Base-by-base conservation (phyloP, 805 yeast species). In the Candida krabiensis region DNA sequence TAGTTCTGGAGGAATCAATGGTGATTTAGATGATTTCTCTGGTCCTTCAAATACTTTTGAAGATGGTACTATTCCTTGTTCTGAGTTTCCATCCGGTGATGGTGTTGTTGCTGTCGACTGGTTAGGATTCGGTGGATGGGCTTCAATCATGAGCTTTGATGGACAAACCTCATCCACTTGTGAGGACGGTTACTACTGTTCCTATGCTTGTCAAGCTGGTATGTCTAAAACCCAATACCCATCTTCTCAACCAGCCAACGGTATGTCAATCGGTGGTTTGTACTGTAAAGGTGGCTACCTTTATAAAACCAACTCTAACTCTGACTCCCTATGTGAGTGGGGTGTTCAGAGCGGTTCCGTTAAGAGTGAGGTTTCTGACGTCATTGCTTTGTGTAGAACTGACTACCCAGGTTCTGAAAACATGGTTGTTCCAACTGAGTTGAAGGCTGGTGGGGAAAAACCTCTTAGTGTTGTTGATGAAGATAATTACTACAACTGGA, bases 211-310 rank as follows among this genome's bases (percentile, higher is more conserved):
- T 74, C 95, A 89, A 73, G 80, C 96, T 29, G 99, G 98, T 77
- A 87, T 88, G 96, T 87, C 97, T 58, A 91, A 91, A 80, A 88
- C 97, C 40, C 99, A 91, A 73, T 91, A 95, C 96, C 98, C 98
- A 47, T 67, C 82, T 30, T 50, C 61, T 38, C 99, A 91, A 73
- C 98, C 98, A 40, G 49, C 84, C 38, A 76, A 70, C 64, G 98
- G 98, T 71, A 84, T 83, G 40, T 85, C 97, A 30, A 79, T 91
- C 51, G 99, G 99, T 69, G 99, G 99, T 62, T 77, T 91, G 56
- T 63, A 67, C 56, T 91, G 99, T 77, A 75, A 83, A 65, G 67
- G 69, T 61, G 98, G 98, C 53, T 79, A 79, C 70, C 75, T 91
- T 46, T 80, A 87, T 84, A 84, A 81, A 63, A 69, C 96, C 49